Evolutionary conservation across 805 yeast genomes (phyloP).

Genomic region (Candida nemodendra): DNA sequence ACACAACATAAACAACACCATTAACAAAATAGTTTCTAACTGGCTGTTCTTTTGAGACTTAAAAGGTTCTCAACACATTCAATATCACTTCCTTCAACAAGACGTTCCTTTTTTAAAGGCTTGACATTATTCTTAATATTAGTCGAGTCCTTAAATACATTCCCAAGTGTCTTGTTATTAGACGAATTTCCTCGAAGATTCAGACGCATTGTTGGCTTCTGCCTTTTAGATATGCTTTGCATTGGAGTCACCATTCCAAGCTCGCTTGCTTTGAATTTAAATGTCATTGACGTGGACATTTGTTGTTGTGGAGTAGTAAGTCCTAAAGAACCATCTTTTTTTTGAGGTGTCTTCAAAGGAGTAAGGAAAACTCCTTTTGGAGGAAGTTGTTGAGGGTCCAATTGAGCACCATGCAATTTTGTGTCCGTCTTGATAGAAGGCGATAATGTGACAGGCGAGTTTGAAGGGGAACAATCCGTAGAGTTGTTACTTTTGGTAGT

Average conservation of each 20-base stretch:
- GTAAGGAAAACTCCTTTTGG: constrained; percentile 27
- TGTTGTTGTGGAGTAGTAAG: constrained; percentile 10
- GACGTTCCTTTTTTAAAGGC: background rate
- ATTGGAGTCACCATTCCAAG: constrained; percentile 31
- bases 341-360: constrained; percentile 21
- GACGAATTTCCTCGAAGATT: constrained; percentile 9
- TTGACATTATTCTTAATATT: constrained; percentile 14
- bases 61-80: constrained; percentile 42
- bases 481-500: constrained; percentile 5
- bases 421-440: constrained; percentile 1
- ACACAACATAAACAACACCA: no score
- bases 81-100: constrained; percentile 15
- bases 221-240: constrained; percentile 24
- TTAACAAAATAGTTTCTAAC: no score
- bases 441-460: constrained; percentile 9
- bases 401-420: background rate
- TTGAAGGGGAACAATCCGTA: constrained; percentile 13
- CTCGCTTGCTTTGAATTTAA: constrained; percentile 36
- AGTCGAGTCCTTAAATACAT: constrained; percentile 24
- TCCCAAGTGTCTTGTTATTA: constrained; percentile 12
- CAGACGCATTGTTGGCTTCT: constrained; percentile 33
- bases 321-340: constrained; percentile 4
- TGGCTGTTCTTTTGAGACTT: constrained; percentile 30
- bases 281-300: constrained; percentile 30
- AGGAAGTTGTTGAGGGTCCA: constrained; percentile 15